Evolutionary conservation across 2,329 filamentous ascomycete species (phyloP), one percentile per base, ranked within the genome.

Genomic region (Aspergillus calidoustus): DNA sequence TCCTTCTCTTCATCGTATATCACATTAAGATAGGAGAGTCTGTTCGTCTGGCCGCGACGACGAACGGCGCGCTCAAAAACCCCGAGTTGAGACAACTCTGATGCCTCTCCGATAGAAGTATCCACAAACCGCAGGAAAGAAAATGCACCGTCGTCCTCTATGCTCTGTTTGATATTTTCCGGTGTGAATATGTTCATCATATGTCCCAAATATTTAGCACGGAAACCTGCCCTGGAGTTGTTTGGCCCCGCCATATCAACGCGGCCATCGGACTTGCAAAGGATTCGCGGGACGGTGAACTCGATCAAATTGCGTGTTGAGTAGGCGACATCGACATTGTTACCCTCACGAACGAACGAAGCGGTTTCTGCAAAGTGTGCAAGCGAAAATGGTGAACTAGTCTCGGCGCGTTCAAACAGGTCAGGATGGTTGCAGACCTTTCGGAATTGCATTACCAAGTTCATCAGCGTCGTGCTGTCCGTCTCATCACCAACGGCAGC

Each of bases 391-490:
- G 95, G 92, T 8, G 93, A 97, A 25, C 87, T 89, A 8, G 92
- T 96, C 64, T 98, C 94, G 9, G 94, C 93, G 50, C 95, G 90
- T 78, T 99, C 93, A 69, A 99, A 99, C 38, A 99, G 80, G 79
- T 99, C 95, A 0, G 95, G 95, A 75, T 99, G 95, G 74, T 99
- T 99, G 82, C 95, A 99, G 60, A 99, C 95, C 80, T 99, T 99
- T 71, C 95, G 88, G 86, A 99, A 99, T 79, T 99, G 95, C 95
- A 99, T 99, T 66, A 99, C 95, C 67, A 99, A 83, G 78, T 99
- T 99, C 95, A 99, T 98, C 71, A 99, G 80, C 1, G 94, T 98
- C 46, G 94, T 93, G 41, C 92, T 96, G 74, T 98, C 95, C 70
- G 94, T 89, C 54, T 98, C 95, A 71, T 97, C 93, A 41, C 95